These are phyloP conservation scores for Elsinoe arachidis DNA, from an alignment of 2,329 filamentous ascomycete species.

Conservation along the genomic window DNA sequence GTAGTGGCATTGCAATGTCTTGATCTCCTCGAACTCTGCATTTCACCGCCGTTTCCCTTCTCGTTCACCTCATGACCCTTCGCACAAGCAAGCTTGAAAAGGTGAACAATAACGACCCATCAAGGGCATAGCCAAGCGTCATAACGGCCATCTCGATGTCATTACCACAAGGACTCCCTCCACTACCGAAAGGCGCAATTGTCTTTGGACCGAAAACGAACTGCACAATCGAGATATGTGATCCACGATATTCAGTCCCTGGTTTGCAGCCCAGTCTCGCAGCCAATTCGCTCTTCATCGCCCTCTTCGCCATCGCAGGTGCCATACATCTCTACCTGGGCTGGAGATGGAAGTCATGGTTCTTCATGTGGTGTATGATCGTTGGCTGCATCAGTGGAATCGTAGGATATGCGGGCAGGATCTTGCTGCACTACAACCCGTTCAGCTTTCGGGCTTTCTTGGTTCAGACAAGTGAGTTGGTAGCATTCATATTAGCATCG, in stretches of 20 bases:
- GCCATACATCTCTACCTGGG: constrained; percentile 27
- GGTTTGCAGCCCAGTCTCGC: constrained; percentile 31
- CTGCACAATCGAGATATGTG: constrained; percentile 24
- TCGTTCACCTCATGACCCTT: too few species aligned
- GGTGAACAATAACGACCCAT: too few species aligned
- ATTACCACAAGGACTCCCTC: not conserved
- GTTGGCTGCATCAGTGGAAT: constrained; percentile 36
- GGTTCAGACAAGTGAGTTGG: constrained; percentile 31
- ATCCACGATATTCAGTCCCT: constrained; percentile 21
- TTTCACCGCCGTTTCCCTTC: too few species aligned
- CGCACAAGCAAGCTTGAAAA: too few species aligned
- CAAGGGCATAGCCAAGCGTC: too few species aligned
- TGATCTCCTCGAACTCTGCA: too few species aligned
- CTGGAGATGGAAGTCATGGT: constrained; percentile 26
- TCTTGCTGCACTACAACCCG: constrained; percentile 35
- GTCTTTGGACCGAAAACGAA: not conserved
- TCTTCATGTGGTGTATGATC: constrained; percentile 34
- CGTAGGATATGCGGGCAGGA: constrained; percentile 36
- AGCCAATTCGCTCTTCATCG: constrained; percentile 34
- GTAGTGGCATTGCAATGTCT: too few species aligned
- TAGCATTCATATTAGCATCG: not conserved
- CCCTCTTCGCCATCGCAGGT: constrained; percentile 27
- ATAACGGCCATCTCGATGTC: not conserved
- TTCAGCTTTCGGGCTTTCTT: constrained; percentile 36
- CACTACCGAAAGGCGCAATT: not conserved